Base-by-base conservation (phyloP, 75 land plant species). In the Azolla pinnata region DNA sequence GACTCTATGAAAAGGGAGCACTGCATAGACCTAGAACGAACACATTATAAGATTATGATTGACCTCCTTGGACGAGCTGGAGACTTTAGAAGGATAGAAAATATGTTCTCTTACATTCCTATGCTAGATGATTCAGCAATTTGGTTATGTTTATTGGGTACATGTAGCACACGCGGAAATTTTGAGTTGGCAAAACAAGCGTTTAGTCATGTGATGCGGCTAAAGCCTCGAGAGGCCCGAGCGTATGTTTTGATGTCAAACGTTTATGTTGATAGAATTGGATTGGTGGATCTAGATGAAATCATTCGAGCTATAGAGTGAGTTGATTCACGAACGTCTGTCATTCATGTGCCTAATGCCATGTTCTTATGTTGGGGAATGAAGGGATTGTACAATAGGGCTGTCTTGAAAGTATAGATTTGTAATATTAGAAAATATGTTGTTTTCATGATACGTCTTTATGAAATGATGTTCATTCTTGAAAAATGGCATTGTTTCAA, bases 11-110 rank as follows among this genome's bases (percentile, higher is more conserved):
- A 5, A 1, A 14, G 5, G 14, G 38, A 25, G 1, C 56, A 40
- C 29, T 53, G 64, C 0, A 20, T 81, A 35, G 49, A 29, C 2
- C 74, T 74, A 25, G 47, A 12, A 32, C 62, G 67, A 64, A 76
- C 62, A 31, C 80, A 77, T 29, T 77, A 77, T 57, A 76, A 67
- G 0, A 71, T 73, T 42, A 35, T 81, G 8, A 75, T 77, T 24
- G 84, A 81, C 62, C 67, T 77, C 0, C 56, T 81, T 40, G 80
- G 71, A 2, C 68, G 74, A 44, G 76, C 77, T 0, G 80, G 80
- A 44, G 61, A 57, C 2, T 60, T 81, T 29, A 44, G 34, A 17
- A 75, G 73, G 29, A 73, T 79, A 24, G 46, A 31, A 3, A 73
- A 67, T 14, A 48, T 77, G 25, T 57, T 77, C 1, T 48, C 21